Percentiles rank a stretch among this genome's conserved stretches.
These are phyloP conservation scores for Neonothopanus nambi DNA, from an alignment of 1,284 basidiomycete genomes.

Conservation along the genomic window DNA sequence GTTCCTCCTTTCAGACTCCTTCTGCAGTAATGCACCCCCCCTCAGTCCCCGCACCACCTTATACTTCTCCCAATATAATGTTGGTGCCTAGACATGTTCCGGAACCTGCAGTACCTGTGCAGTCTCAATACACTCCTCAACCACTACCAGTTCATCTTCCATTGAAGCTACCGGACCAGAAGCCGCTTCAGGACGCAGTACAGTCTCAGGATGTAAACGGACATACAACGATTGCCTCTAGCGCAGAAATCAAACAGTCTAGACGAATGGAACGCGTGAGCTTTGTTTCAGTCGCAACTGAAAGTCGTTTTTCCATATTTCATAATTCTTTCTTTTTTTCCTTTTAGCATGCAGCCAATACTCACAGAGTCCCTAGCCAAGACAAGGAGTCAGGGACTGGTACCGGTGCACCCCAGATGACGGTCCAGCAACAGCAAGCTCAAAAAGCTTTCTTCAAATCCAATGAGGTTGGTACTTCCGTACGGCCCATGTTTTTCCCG, in stretches of 20 bases:
- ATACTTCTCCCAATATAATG: background rate
- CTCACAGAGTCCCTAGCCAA: no score
- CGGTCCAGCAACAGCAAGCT: no score
- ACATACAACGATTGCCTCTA: background rate
- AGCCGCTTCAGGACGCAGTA: background rate
- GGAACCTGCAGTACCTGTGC: background rate
- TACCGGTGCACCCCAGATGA: no score
- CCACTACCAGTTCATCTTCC: constrained; percentile 10
- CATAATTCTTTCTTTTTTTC: no score
- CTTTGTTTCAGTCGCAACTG: no score
- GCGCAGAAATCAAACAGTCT: background rate
- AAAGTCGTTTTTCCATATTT: no score
- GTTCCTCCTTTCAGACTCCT: background rate
- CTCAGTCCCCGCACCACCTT: no score
- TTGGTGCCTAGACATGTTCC: background rate
- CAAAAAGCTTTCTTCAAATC: no score
- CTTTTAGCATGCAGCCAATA: no score
- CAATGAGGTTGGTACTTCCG: no score
- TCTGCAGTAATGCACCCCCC: constrained; percentile 3
- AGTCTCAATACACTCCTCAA: background rate
- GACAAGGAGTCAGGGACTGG: no score
- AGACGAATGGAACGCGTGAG: background rate
- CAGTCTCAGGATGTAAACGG: background rate
- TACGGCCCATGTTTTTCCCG: no score
- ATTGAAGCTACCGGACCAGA: background rate